Base-by-base conservation (phyloP, 331 rosid genomes). In the Acacia concinna region DNA sequence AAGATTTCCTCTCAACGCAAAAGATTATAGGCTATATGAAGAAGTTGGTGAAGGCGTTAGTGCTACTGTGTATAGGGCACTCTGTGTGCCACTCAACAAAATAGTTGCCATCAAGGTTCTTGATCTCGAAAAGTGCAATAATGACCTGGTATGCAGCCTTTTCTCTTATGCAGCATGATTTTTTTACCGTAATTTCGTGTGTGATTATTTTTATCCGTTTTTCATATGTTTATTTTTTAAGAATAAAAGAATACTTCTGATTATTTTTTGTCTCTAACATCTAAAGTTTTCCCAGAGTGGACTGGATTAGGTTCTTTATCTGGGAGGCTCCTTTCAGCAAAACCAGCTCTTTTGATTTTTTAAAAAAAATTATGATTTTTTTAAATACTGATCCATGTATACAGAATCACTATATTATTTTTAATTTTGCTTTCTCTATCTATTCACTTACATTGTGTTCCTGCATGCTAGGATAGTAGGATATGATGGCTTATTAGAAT, bases 41-140 rank as follows among this genome's bases (percentile, higher is more conserved):
- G 97, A 96, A 87, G 98, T 96, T 71, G 99, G 99, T 74, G 99
- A 96, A 87, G 99, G 99, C 15, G 98, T 96, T 57, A 96, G 99
- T 20, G 99, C 99, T 75, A 84, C 94, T 0, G 99, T 96, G 77
- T 79, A 85, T 81, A 87, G 98, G 90, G 99, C 98, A 81, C 91
- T 96, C 43, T 96, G 99, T 28, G 43, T 93, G 82, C 99, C 99
- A 23, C 84, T 91, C 74, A 96, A 96, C 71, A 94, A 91, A 83
- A 87, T 71, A 80, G 94, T 96, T 80, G 99, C 99, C 75, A 93
- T 96, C 91, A 96, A 96, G 91, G 99, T 91, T 88, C 98, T 96
- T 30, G 98, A 96, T 87, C 91, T 96, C 56, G 99, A 96, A 79
- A 96, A 88, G 86, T 95, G 99, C 86, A 96, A 88, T 76, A 96